Percentiles rank a stretch among this genome's conserved stretches.
Evolutionary conservation across 495 filamentous ascomycete genomes (phyloP).

Genomic region (Xanthoparmelia taractica): DNA sequence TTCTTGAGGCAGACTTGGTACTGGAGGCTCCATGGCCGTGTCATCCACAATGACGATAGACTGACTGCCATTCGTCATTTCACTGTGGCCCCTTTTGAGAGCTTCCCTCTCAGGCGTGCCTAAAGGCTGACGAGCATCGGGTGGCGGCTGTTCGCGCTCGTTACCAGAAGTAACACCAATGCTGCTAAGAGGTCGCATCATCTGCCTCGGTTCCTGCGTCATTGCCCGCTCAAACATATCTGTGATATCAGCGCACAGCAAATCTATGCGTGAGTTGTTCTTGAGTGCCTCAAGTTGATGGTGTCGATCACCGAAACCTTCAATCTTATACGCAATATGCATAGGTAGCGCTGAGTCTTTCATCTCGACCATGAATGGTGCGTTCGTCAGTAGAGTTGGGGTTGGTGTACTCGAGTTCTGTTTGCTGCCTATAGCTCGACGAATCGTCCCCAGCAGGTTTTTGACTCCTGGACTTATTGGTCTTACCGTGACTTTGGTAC

Average conservation of each 20-base stretch:
- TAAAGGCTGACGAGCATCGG: slow-evolving; percentile 21
- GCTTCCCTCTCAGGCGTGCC: slow-evolving; percentile 22
- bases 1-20: slow-evolving; percentile 22
- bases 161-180: slow-evolving; percentile 19
- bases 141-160: slow-evolving; percentile 21
- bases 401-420: slow-evolving; percentile 40
- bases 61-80: slow-evolving; percentile 67
- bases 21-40: slow-evolving; percentile 24
- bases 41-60: slow-evolving; percentile 87
- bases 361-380: slow-evolving; percentile 18
- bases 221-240: slow-evolving; percentile 49
- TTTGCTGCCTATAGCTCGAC: slow-evolving; percentile 74
- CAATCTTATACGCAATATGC: slow-evolving; percentile 42
- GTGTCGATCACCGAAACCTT: slow-evolving; percentile 40
- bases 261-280: slow-evolving; percentile 52
- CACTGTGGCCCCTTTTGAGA: slow-evolving; percentile 42
- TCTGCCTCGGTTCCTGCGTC: slow-evolving; percentile 12
- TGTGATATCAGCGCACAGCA: slow-evolving; percentile 67
- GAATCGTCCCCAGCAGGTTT: slow-evolving; percentile 78
- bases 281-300: slow-evolving; percentile 32
- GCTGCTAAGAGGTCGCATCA: slow-evolving; percentile 13
- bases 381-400: slow-evolving; percentile 13
- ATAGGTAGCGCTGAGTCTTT: slow-evolving; percentile 42
- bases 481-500: slow-evolving; percentile 28
- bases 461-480: slow-evolving; percentile 61